Evolutionary conservation across 139 green algal species (phyloP), one percentile per base, ranked within the genome.

Genomic region (Deuterostichococcus epilithicus): DNA sequence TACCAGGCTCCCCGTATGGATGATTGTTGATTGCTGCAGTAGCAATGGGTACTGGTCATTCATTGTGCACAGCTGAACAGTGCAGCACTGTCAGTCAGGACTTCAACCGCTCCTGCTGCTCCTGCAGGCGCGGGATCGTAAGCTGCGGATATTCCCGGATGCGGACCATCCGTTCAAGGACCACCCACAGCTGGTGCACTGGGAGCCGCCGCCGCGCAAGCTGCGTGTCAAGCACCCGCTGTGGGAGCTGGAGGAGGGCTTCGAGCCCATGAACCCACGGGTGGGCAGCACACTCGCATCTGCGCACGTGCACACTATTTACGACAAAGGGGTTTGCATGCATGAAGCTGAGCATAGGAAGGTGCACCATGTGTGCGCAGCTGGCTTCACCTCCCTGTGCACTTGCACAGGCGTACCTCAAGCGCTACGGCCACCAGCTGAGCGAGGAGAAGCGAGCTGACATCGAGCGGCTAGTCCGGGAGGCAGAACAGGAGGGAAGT

Each of bases 61-160:
- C n/a, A n/a, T n/a, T n/a, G n/a, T n/a, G n/a, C n/a, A n/a, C n/a
- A n/a, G n/a, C n/a, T n/a, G n/a, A n/a, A n/a, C n/a, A n/a, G n/a
- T n/a, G n/a, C n/a, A n/a, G n/a, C n/a, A n/a, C n/a, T n/a, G n/a
- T n/a, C 42, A 52, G 42, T 63, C 52, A 5, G 18, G 52, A 63
- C 18, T n/a, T n/a, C n/a, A n/a, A n/a, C 13, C 26, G 52, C 28
- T 28, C 28, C 52, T 63, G 18, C 52, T 18, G 5, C 26, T 66
- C 3, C 34, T 82, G 32, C 76, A 88, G 78, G 71, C 73, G 0
- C 88, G 94, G 35, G 78, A 90, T 32, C 78, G 88, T 20, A 96
- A 96, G 85, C 88, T 97, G 70, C 88, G 91, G 39, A 86, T 97
- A 18, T 97, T 91, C 68, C 67, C 87, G 6, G 92, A 87, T 35